A percentile compares a stretch with the other conserved stretches of the same genome.
Conservation (phyloP, 345 rosid species). For the Citrus glauca region DNA sequence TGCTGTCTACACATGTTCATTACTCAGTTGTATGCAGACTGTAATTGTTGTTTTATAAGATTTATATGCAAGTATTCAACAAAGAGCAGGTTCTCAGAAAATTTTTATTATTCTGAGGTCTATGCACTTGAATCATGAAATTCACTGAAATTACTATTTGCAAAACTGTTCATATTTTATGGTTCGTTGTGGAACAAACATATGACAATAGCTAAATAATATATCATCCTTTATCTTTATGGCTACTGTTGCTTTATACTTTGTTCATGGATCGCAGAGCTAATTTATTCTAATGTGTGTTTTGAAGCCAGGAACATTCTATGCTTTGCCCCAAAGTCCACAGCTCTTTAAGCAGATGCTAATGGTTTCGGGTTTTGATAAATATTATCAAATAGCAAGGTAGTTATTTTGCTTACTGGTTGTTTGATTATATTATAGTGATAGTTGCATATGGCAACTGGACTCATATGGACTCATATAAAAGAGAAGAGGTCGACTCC, state of each 20-base stretch:
- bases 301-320: constrained; percentile 97
- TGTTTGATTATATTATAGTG: constrained; percentile 1
- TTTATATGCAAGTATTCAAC: too few species aligned
- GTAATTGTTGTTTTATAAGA: background rate
- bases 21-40: background rate
- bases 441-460: background rate
- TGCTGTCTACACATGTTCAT: background rate
- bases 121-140: background rate
- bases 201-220: background rate
- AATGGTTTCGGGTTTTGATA: constrained; percentile 97
- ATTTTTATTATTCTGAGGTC: background rate
- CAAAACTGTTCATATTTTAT: background rate
- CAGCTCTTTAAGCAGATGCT: constrained; percentile 96
- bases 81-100: background rate
- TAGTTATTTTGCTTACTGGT: constrained; percentile 26
- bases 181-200: too few species aligned
- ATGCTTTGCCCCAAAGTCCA: constrained; percentile 97
- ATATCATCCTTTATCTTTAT: background rate
- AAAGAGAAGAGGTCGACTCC: background rate
- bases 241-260: constrained; percentile 8
- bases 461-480: background rate
- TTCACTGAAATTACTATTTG: background rate
- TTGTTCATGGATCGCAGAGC: constrained; percentile 21
- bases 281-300: constrained; percentile 43
- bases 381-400: constrained; percentile 96